Percentiles rank a stretch among this genome's conserved stretches.
Evolutionary conservation across 2,329 filamentous ascomycete species (phyloP).

Genomic region (Ceratocystiopsis sp.): DNA sequence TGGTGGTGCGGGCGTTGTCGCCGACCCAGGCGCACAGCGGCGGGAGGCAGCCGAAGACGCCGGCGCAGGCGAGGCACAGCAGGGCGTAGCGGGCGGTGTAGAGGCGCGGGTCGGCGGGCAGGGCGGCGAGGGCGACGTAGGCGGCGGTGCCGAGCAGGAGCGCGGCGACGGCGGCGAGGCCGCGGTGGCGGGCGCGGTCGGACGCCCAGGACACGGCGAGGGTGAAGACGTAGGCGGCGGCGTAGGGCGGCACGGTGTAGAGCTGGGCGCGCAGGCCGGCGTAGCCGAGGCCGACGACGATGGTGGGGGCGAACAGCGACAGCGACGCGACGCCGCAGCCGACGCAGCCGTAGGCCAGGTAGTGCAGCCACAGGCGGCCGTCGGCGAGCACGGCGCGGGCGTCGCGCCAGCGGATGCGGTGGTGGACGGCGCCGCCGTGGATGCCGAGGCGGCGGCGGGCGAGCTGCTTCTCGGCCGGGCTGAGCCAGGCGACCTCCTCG

Average conservation of each 20-base stretch:
- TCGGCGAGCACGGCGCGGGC: conserved; percentile 52
- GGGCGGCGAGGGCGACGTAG: conserved; percentile 8
- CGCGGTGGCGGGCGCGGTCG: background rate
- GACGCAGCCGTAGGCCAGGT: conserved; percentile 35
- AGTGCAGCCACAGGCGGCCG: conserved; percentile 51
- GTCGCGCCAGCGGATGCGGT: conserved; percentile 38
- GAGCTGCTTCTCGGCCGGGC: conserved; percentile 40
- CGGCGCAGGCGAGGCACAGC: conserved; percentile 7
- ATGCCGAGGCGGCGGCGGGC: conserved; percentile 24
- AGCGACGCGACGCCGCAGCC: conserved; percentile 39
- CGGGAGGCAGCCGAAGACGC: conserved; percentile 13
- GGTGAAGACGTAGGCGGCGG: conserved; percentile 31
- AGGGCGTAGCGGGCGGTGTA: conserved; percentile 12
- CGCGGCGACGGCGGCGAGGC: conserved; percentile 1
- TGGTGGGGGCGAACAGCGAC: conserved; percentile 44
- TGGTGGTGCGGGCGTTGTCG: conserved; percentile 19
- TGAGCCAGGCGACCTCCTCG: conserved; percentile 46
- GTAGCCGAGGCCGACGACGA: conserved; percentile 36
- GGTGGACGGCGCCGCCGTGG: conserved; percentile 31
- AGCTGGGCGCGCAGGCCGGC: conserved; percentile 39
- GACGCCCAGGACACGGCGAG: conserved; percentile 1
- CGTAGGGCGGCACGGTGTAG: conserved; percentile 50
- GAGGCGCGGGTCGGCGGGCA: conserved; percentile 7
- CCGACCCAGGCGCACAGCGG: conserved; percentile 13
- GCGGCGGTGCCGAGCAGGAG: conserved; percentile 3